Evolutionary conservation across 768 basidiomycete species (phyloP).

Genomic region (Phylloporus sp.): DNA sequence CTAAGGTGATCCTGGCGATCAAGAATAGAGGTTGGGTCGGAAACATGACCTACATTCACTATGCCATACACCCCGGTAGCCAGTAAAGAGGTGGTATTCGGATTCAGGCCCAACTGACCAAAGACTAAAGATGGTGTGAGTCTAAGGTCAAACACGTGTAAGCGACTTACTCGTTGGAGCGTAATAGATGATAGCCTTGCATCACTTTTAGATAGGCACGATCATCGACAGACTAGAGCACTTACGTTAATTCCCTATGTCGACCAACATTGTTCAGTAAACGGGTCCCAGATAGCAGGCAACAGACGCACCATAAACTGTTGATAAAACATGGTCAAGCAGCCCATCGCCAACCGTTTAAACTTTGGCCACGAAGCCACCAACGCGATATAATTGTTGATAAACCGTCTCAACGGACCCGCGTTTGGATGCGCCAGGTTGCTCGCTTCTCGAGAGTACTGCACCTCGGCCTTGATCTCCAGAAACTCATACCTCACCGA

Average conservation of each 20-base stretch:
- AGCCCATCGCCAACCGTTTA: constrained; percentile 29
- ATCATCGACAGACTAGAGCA: not conserved
- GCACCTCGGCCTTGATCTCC: constrained; percentile 38
- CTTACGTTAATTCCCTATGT: constrained; percentile 28
- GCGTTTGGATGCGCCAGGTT: constrained; percentile 21
- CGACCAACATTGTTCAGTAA: not conserved
- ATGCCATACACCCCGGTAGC: constrained; percentile 42
- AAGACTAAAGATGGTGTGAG: constrained; percentile 34
- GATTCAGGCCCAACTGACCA: constrained; percentile 37
- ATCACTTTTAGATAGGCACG: constrained; percentile 2
- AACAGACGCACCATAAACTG: constrained; percentile 28
- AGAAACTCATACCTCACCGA: constrained; percentile 37
- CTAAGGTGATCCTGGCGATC: constrained; percentile 15
- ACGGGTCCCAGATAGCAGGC: not conserved
- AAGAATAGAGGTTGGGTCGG: not conserved
- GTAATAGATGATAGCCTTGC: constrained; percentile 30
- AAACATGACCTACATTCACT: constrained; percentile 22
- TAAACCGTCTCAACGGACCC: constrained; percentile 10
- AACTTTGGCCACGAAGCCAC: constrained; percentile 30
- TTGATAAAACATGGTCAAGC: constrained; percentile 32
- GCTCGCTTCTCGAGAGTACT: constrained; percentile 22
- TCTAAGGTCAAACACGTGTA: not conserved
- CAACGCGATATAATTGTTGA: constrained; percentile 24
- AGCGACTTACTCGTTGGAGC: constrained; percentile 18
- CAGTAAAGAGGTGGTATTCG: constrained; percentile 38